phyloP scores from a whole-genome alignment of 768 basidiomycete genomes.

The Trametes coccinea region DNA sequence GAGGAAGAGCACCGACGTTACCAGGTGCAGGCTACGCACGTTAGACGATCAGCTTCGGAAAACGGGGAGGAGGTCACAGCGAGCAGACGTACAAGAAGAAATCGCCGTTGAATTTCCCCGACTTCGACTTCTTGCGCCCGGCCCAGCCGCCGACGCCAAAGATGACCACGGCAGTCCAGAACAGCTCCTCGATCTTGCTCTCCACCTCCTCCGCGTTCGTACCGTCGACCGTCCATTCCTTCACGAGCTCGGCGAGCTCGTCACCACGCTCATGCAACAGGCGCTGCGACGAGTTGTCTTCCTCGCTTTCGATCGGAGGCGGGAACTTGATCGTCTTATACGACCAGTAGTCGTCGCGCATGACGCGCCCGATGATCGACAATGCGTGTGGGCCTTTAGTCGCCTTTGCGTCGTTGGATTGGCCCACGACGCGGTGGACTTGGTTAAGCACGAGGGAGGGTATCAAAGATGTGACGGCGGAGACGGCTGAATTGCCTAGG shows the following conservation, averaged over 20 bases:
- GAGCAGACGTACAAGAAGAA: conserved; percentile 53
- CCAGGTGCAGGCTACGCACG: conserved; percentile 52
- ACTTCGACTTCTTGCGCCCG: conserved; percentile 35
- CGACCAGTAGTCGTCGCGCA: conserved; percentile 20
- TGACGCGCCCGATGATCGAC: conserved; percentile 16
- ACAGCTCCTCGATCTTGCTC: conserved; percentile 61
- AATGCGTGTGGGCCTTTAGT: conserved; percentile 16
- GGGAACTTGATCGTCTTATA: conserved; percentile 15
- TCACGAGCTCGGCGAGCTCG: conserved; percentile 7
- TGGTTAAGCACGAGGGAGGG: conserved; percentile 14
- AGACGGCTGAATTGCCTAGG: conserved; percentile 1
- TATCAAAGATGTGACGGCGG: conserved; percentile 10
- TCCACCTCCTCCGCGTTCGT: conserved; percentile 36
- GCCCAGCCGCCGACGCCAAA: conserved; percentile 58
- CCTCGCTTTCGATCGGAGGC: conserved; percentile 5
- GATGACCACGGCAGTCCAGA: conserved; percentile 52
- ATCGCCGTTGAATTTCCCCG: conserved; percentile 46
- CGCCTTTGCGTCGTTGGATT: background rate
- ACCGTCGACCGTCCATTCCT: conserved; percentile 24
- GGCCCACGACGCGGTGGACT: background rate
- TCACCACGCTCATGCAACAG: conserved; percentile 15
- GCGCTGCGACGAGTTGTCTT: conserved; percentile 17
- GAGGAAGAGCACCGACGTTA: conserved; percentile 68
- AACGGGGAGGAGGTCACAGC: background rate
- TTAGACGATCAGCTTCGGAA: background rate